A percentile compares a stretch with the other conserved stretches of the same genome.
These are phyloP conservation scores for Gelatoporia subvermispora DNA, from an alignment of 768 basidiomycete genomes.

Conservation along the genomic window DNA sequence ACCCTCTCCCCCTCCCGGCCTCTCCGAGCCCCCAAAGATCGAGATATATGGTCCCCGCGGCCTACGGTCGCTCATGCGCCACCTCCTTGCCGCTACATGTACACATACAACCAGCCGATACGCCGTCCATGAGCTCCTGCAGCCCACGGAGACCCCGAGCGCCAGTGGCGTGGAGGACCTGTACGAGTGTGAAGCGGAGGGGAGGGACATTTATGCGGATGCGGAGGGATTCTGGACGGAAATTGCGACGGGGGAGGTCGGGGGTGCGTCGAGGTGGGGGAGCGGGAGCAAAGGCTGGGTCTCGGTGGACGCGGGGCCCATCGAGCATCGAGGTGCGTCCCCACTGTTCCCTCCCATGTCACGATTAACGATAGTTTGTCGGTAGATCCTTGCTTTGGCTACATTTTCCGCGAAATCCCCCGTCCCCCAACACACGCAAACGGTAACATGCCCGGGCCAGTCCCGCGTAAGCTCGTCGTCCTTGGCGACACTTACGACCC, in stretches of 20 bases:
- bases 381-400: constrained; percentile 76
- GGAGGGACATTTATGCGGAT: constrained; percentile 51
- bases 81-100: constrained; percentile 62
- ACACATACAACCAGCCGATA: constrained; percentile 58
- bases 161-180: constrained; percentile 30
- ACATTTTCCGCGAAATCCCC: constrained; percentile 59
- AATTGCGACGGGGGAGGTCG: constrained; percentile 31
- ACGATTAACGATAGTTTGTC: neutral
- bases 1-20: constrained; percentile 9
- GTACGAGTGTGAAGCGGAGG: constrained; percentile 61
- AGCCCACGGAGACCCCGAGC: constrained; percentile 38
- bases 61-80: constrained; percentile 68
- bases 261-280: constrained; percentile 25
- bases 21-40: constrained; percentile 35
- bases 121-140: constrained; percentile 75
- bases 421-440: constrained; percentile 13
- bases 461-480: constrained; percentile 60
- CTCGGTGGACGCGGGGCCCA: constrained; percentile 69
- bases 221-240: constrained; percentile 62
- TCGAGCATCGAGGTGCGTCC: constrained; percentile 65
- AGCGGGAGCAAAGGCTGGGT: constrained; percentile 20
- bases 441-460: constrained; percentile 6
- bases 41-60: constrained; percentile 81
- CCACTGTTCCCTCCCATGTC: neutral
- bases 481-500: constrained; percentile 77